A percentile compares a stretch with the other conserved stretches of the same genome.
Evolutionary conservation across 1,139 yeast genomes (phyloP).

Genomic region (Sugiyamaella pinicola): DNA sequence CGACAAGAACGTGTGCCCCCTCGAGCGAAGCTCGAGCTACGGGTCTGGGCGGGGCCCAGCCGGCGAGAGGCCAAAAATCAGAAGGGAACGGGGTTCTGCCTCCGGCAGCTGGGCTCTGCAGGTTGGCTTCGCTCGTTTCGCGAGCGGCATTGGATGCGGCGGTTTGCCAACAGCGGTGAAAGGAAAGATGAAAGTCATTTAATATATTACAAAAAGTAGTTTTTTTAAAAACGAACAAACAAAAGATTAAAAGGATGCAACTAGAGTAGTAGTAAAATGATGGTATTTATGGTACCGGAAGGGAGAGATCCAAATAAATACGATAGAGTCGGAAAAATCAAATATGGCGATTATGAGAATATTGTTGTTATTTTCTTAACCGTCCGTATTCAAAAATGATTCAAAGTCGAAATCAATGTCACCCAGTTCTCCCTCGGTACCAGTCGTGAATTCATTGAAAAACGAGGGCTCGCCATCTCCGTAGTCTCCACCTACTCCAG

Average conservation of each 20-base stretch:
- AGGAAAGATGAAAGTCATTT: constrained; percentile 3
- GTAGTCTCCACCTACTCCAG: constrained; percentile 28
- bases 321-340: constrained; percentile 2
- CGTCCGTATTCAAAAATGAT: constrained; percentile 42
- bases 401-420: constrained; percentile 44
- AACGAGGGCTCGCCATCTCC: constrained; percentile 24
- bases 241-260: background rate
- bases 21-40: background rate
- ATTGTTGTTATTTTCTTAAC: constrained; percentile 8
- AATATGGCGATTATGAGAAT: background rate
- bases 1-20: no score
- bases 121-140: no score
- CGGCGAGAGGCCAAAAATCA: background rate
- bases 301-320: constrained; percentile 10
- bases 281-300: background rate
- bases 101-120: no score
- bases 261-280: background rate
- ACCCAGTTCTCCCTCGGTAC: constrained; percentile 34
- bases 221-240: background rate
- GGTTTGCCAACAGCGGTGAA: no score
- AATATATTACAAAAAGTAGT: constrained; percentile 1
- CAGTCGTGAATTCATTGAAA: constrained; percentile 39
- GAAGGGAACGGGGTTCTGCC: no score
- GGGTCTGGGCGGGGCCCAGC: background rate
- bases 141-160: no score